phyloP scores from a whole-genome alignment of 1,284 basidiomycete species.

The Ganoderma sp. region DNA sequence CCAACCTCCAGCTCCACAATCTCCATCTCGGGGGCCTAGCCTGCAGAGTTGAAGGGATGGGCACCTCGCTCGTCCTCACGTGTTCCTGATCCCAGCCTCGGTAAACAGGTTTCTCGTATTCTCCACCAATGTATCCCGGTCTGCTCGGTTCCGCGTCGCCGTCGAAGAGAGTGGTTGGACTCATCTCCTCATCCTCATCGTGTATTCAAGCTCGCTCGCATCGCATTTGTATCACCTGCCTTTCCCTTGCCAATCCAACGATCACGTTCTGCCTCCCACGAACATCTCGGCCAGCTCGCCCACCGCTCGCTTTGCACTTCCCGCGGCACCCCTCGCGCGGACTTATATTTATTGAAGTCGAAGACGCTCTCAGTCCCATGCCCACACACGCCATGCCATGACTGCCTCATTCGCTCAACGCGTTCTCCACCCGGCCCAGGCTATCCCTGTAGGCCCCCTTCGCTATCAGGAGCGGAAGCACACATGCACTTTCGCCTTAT shows the following conservation, averaged over 20 bases:
- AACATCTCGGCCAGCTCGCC: conserved; percentile 4
- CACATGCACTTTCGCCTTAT: neutral
- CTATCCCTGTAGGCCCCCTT: neutral
- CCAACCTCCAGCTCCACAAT: conserved; percentile 17
- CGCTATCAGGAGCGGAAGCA: neutral
- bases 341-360: conserved; percentile 25
- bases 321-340: neutral
- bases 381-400: conserved; percentile 26
- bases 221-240: conserved; percentile 25
- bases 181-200: conserved; percentile 15
- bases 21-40: conserved; percentile 25
- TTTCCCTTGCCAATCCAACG: neutral
- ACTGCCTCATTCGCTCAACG: neutral
- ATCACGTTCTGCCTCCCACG: conserved; percentile 10
- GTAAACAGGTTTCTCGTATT: conserved; percentile 9
- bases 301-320: neutral
- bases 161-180: conserved; percentile 25
- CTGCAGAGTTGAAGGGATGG: conserved; percentile 24
- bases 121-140: conserved; percentile 24
- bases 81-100: neutral
- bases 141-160: conserved; percentile 22
- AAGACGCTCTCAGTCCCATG: conserved; percentile 22
- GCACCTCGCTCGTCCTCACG: neutral
- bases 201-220: conserved; percentile 31
- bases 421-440: neutral